Conservation (phyloP, 2,329 filamentous ascomycete species). For the Lecanosticta acicola region DNA sequence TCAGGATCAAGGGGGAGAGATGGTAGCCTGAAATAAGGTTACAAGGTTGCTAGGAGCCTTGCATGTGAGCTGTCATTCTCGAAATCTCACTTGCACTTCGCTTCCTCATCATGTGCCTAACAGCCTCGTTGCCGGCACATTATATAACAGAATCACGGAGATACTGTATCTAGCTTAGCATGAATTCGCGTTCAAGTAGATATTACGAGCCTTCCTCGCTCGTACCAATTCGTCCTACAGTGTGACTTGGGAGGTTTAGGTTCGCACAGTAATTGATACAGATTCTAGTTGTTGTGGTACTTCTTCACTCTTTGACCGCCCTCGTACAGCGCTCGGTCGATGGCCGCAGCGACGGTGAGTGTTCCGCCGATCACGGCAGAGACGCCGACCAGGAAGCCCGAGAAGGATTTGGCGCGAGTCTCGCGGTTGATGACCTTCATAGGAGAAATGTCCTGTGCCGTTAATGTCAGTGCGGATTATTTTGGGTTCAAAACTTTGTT, state of each 20-base stretch:
- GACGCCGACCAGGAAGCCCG: slow-evolving; percentile 85
- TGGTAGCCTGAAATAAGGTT: not conserved
- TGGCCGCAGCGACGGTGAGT: slow-evolving; percentile 85
- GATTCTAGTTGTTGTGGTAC: slow-evolving; percentile 56
- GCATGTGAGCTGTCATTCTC: not conserved
- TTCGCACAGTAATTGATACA: not conserved
- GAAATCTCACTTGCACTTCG: too few relatives aligned
- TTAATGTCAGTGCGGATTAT: slow-evolving; percentile 24
- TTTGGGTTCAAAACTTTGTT: slow-evolving; percentile 17
- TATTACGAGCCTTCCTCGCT: too few relatives aligned
- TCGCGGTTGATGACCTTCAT: slow-evolving; percentile 99
- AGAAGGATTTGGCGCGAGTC: slow-evolving; percentile 79
- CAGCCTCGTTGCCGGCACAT: too few relatives aligned
- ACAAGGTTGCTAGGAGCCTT: not conserved
- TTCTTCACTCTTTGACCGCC: slow-evolving; percentile 81
- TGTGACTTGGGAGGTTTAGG: too few relatives aligned
- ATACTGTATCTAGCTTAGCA: too few relatives aligned
- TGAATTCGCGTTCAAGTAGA: too few relatives aligned
- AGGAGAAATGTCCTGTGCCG: slow-evolving; percentile 72
- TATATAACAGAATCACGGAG: too few relatives aligned
- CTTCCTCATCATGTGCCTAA: too few relatives aligned
- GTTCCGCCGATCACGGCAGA: slow-evolving; percentile 95
- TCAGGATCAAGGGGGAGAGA: not conserved
- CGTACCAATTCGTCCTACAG: too few relatives aligned
- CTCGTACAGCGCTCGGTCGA: slow-evolving; percentile 89